These are phyloP conservation scores for Ascochyta pisi DNA, from an alignment of 2,329 filamentous ascomycete species.

Conservation along the genomic window DNA sequence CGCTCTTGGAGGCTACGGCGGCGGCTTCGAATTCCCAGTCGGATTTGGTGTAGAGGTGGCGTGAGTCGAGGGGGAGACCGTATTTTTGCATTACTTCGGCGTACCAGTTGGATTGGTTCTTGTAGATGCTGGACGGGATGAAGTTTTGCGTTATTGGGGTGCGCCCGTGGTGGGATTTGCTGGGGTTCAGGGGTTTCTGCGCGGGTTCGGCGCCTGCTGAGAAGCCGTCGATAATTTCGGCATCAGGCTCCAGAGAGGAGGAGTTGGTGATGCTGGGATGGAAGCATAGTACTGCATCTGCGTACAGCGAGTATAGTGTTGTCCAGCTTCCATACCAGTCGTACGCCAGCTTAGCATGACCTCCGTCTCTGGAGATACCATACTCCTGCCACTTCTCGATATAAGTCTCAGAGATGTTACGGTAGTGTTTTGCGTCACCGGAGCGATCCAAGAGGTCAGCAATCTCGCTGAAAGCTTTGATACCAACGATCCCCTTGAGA, in stretches of 20 bases:
- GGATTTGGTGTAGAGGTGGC: conserved; percentile 85
- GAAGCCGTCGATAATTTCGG: background rate
- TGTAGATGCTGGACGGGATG: conserved; percentile 78
- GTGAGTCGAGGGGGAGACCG: conserved; percentile 80
- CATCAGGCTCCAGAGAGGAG: conserved; percentile 10
- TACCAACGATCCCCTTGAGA: conserved; percentile 82
- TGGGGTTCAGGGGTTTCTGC: conserved; percentile 31
- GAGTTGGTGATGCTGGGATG: conserved; percentile 62
- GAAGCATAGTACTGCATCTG: conserved; percentile 82
- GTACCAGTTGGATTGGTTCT: conserved; percentile 83
- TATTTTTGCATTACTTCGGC: conserved; percentile 78
- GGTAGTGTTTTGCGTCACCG: conserved; percentile 65
- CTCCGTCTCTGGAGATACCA: conserved; percentile 71
- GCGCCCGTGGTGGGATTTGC: conserved; percentile 25
- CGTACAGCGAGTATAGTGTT: conserved; percentile 84
- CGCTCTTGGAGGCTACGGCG: conserved; percentile 73
- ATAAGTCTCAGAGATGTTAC: conserved; percentile 69
- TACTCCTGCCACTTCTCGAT: conserved; percentile 74
- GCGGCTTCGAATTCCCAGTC: conserved; percentile 93
- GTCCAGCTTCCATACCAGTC: conserved; percentile 83
- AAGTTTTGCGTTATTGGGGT: conserved; percentile 58
- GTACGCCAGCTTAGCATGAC: conserved; percentile 81
- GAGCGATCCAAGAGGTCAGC: conserved; percentile 66
- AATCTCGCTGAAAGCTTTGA: conserved; percentile 78
- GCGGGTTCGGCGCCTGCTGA: conserved; percentile 12